These are phyloP conservation scores for Acacia concinna DNA, from an alignment of 331 rosid species.

Conservation along the genomic window DNA sequence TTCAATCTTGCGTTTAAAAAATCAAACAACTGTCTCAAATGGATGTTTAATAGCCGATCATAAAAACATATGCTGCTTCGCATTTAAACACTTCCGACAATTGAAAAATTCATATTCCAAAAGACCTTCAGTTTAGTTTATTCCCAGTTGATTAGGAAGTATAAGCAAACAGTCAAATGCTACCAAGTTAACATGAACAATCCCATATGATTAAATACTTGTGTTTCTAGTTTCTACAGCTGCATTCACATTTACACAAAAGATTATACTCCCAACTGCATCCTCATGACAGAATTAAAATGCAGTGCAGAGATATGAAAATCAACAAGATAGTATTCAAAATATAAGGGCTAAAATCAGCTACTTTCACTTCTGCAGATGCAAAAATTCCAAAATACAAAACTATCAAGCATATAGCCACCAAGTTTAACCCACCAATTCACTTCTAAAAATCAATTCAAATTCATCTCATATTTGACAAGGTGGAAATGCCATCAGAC, in stretches of 20 bases:
- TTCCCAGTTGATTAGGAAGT: not conserved
- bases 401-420: conserved; percentile 14
- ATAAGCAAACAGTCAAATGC: not conserved
- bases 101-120: not conserved
- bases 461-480: not conserved
- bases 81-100: not conserved
- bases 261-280: not conserved
- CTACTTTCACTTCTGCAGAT: not conserved
- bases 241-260: not conserved
- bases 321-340: not conserved
- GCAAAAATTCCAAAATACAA: conserved; percentile 3
- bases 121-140: not conserved
- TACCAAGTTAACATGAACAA: not conserved
- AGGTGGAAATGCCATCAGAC: conserved; percentile 21
- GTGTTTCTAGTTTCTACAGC: not conserved
- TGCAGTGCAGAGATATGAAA: not conserved
- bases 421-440: conserved; percentile 14
- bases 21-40: not conserved
- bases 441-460: not conserved
- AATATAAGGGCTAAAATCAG: not conserved
- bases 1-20: not conserved
- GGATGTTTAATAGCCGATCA: not conserved
- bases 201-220: not conserved
- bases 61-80: not conserved
- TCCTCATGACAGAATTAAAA: not conserved